These are phyloP conservation scores for Gleditsia sinensis DNA, from an alignment of 306 rosid species.

Conservation along the genomic window DNA sequence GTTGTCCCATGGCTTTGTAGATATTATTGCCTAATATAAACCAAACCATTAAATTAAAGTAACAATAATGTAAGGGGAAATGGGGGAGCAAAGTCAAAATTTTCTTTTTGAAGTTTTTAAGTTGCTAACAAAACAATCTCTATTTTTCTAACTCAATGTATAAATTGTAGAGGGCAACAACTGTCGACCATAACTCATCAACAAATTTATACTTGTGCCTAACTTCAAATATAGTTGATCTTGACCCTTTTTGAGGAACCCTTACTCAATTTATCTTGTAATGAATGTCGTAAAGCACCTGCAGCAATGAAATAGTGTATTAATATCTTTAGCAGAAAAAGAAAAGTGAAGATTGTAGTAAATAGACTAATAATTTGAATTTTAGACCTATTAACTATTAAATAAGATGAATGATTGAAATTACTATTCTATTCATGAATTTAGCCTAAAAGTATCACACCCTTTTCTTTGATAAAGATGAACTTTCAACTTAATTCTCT, in stretches of 20 bases:
- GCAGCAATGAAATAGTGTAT: constrained; percentile 29
- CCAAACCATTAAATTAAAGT: neutral
- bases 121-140: neutral
- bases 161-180: constrained; percentile 21
- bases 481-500: no score
- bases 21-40: neutral
- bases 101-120: neutral
- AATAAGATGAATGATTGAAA: no score
- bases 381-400: no score
- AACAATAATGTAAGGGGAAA: neutral
- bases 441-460: no score
- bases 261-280: constrained; percentile 87
- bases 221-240: constrained; percentile 90
- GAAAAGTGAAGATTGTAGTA: no score
- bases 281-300: constrained; percentile 92
- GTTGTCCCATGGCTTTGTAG: neutral
- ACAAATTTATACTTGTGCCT: constrained; percentile 86
- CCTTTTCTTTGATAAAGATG: no score
- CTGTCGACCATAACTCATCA: constrained; percentile 22
- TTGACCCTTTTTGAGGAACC: constrained; percentile 63
- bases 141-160: neutral
- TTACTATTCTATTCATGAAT: no score
- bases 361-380: no score
- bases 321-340: neutral
- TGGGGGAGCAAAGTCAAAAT: neutral